Percentiles rank a stretch among this genome's conserved stretches.
Conservation (phyloP, 192 early-diverging fungal species). For the Backusella mclennaniae region DNA sequence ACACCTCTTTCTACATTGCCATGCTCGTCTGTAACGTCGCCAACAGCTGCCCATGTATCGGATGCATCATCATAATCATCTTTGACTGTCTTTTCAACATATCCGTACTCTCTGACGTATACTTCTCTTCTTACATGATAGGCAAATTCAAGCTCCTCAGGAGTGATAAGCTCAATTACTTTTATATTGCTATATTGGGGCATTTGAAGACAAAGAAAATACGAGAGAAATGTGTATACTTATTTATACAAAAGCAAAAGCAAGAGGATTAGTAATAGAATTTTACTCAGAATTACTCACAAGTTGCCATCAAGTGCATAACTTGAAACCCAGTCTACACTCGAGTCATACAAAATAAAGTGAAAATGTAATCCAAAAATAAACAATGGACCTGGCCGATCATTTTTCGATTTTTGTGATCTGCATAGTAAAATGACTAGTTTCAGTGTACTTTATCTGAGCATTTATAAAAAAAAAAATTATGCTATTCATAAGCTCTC, state of each 20-base stretch:
- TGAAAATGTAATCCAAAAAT: not conserved
- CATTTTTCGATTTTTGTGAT: too few species aligned
- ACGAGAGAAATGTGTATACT: not conserved
- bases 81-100: not conserved
- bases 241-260: not conserved
- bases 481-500: too few species aligned
- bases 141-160: not conserved
- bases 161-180: not conserved
- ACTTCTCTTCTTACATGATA: not conserved
- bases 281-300: not conserved
- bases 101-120: not conserved
- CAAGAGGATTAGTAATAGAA: too few species aligned
- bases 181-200: not conserved
- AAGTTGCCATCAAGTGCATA: not conserved
- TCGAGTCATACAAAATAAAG: not conserved
- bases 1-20: not conserved
- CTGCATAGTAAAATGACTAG: too few species aligned
- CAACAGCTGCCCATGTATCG: not conserved
- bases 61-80: not conserved
- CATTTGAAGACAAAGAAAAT: not conserved
- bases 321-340: not conserved
- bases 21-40: not conserved
- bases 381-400: too few species aligned
- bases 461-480: too few species aligned
- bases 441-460: too few species aligned